phyloP scores from a whole-genome alignment of 495 filamentous ascomycete species.

The Penicillium dipodomyicola region DNA sequence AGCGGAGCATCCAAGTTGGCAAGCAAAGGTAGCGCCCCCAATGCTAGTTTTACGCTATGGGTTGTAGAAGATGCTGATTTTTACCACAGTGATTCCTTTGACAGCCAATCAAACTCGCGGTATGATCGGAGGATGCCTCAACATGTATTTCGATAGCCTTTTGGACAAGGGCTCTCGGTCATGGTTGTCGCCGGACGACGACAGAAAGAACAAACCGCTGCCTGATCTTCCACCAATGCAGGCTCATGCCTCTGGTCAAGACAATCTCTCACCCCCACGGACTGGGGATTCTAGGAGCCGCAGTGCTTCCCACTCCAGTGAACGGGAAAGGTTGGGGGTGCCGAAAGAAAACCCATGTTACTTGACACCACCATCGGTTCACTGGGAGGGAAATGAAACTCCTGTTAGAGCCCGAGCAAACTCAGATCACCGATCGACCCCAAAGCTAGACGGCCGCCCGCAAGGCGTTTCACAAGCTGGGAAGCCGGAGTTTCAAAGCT shows the following conservation, averaged over 20 bases:
- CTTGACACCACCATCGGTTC: conserved; percentile 16
- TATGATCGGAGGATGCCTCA: conserved; percentile 54
- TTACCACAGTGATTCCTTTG: conserved; percentile 33
- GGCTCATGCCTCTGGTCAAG: conserved; percentile 1
- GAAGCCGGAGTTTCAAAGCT: conserved; percentile 20
- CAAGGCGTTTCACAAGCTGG: conserved; percentile 19
- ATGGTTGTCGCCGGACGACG: conserved; percentile 17
- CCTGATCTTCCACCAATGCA: not conserved
- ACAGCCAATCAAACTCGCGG: conserved; percentile 48
- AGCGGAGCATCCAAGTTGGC: conserved; percentile 2
- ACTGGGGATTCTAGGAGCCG: conserved; percentile 27
- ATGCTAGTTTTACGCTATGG: not conserved
- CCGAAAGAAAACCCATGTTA: conserved; percentile 19
- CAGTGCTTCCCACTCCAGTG: conserved; percentile 33
- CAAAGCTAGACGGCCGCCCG: conserved; percentile 20
- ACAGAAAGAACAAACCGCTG: conserved; percentile 13
- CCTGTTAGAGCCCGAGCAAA: conserved; percentile 30
- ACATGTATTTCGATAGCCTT: conserved; percentile 47
- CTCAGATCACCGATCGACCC: conserved; percentile 30
- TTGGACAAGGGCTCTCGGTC: conserved; percentile 22
- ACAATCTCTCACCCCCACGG: conserved; percentile 24
- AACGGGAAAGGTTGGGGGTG: conserved; percentile 15
- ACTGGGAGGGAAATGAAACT: conserved; percentile 21
- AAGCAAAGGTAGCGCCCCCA: conserved; percentile 7
- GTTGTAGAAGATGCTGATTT: conserved; percentile 9